Percentiles rank a stretch among this genome's conserved stretches.
Conservation (phyloP, 768 basidiomycete species). For the Tylopilus subfusipes region DNA sequence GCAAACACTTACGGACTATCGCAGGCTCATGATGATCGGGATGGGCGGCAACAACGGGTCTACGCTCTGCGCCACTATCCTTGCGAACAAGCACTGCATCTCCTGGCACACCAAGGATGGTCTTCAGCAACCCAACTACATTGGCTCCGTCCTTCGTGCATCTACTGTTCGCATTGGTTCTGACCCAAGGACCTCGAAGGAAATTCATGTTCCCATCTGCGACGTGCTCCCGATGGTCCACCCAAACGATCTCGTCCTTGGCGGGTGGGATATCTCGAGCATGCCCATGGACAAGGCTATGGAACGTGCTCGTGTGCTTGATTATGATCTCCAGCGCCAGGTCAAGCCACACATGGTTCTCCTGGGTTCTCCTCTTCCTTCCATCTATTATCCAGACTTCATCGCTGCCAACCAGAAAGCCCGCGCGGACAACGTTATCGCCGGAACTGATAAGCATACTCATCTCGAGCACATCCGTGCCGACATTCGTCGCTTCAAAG, state of each 20-base stretch:
- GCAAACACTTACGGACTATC: neutral
- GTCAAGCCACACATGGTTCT: slow-evolving; percentile 81
- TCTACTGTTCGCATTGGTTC: slow-evolving; percentile 91
- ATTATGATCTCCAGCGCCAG: slow-evolving; percentile 96
- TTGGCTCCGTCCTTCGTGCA: slow-evolving; percentile 93
- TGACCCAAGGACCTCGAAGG: slow-evolving; percentile 77
- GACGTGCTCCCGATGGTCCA: slow-evolving; percentile 97
- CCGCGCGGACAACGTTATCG: slow-evolving; percentile 90
- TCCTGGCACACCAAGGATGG: slow-evolving; percentile 93
- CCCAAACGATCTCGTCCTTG: slow-evolving; percentile 95
- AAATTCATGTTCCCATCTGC: slow-evolving; percentile 87
- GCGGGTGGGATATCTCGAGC: slow-evolving; percentile 97
- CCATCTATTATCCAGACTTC: slow-evolving; percentile 96
- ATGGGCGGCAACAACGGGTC: slow-evolving; percentile 97
- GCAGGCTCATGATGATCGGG: slow-evolving; percentile 94
- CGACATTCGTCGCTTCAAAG: slow-evolving; percentile 95
- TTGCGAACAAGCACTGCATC: slow-evolving; percentile 95
- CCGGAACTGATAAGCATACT: slow-evolving; percentile 80
- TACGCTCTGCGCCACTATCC: slow-evolving; percentile 89
- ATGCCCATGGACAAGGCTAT: slow-evolving; percentile 86
- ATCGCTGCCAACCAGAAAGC: slow-evolving; percentile 97
- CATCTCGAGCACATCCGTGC: slow-evolving; percentile 89
- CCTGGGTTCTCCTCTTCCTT: slow-evolving; percentile 82
- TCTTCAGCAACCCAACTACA: slow-evolving; percentile 93
- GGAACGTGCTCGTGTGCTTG: slow-evolving; percentile 88